phyloP scores from a whole-genome alignment of 345 rosid genomes.

The Brassica carinata region DNA sequence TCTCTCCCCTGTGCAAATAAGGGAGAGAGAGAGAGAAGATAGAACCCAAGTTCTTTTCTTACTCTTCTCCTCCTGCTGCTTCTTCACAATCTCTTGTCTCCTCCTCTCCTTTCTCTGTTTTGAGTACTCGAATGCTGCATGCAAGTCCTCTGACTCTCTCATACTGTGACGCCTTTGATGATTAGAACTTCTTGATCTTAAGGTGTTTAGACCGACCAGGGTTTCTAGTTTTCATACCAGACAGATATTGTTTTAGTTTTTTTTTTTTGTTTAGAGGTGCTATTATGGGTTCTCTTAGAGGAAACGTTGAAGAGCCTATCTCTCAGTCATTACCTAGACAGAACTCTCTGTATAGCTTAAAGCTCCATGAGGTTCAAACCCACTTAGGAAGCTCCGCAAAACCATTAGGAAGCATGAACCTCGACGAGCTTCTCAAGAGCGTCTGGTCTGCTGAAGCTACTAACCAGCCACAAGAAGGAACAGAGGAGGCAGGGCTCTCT shows the following conservation, averaged over 20 bases:
- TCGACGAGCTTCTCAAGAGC: constrained; percentile 70
- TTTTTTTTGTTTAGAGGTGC: background rate
- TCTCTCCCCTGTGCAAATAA: constrained; percentile 7
- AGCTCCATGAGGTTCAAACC: constrained; percentile 67
- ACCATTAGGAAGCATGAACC: constrained; percentile 71
- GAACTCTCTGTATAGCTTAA: constrained; percentile 55
- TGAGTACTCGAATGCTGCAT: constrained; percentile 18
- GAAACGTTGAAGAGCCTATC: constrained; percentile 34
- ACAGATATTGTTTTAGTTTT: constrained; percentile 12
- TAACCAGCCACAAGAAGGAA: background rate
- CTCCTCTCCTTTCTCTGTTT: background rate
- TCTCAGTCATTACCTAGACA: constrained; percentile 43
- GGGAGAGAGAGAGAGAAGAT: background rate
- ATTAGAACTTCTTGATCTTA: background rate
- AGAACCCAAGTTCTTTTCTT: background rate
- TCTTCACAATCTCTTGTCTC: background rate
- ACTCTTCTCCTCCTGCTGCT: background rate
- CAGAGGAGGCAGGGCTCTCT: background rate
- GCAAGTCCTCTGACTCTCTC: constrained; percentile 11
- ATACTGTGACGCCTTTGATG: background rate
- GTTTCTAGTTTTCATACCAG: background rate
- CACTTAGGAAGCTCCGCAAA: constrained; percentile 59
- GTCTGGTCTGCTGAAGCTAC: constrained; percentile 45
- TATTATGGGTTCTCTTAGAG: constrained; percentile 37
- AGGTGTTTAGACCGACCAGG: constrained; percentile 1